phyloP scores from a whole-genome alignment of 306 rosid species.

The Pachyrhizus erosus region DNA sequence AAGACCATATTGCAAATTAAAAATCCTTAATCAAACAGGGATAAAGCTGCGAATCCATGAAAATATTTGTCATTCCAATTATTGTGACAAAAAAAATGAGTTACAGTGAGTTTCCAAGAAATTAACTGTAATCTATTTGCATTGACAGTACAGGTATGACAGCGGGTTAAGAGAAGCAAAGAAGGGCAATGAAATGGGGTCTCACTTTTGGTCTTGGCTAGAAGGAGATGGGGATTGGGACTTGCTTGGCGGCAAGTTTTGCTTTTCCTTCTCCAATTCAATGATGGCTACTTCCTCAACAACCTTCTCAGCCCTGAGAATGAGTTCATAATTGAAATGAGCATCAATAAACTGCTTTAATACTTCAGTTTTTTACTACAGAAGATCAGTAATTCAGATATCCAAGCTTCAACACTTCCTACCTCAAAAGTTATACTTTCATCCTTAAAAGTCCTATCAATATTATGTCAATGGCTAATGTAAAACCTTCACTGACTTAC shows the following conservation, averaged over 20 bases:
- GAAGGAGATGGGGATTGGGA: background rate
- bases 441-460: background rate
- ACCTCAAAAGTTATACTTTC: background rate
- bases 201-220: conserved; percentile 32
- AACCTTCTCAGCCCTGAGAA: conserved; percentile 63
- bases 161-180: background rate
- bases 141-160: conserved; percentile 11
- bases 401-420: background rate
- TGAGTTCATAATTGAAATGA: conserved; percentile 70
- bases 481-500: background rate
- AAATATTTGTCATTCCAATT: conserved; percentile 30
- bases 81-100: conserved; percentile 42
- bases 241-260: background rate
- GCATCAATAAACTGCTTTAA: conserved; percentile 67
- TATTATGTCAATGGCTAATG: background rate
- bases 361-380: background rate
- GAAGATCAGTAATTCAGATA: background rate
- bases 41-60: conserved; percentile 12
- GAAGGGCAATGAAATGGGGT: background rate
- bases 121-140: conserved; percentile 1
- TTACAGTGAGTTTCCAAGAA: background rate
- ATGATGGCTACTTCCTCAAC: conserved; percentile 65
- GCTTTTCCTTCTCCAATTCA: conserved; percentile 68
- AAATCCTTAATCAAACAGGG: background rate
- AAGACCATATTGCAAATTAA: background rate